These are phyloP conservation scores for Artemisia annua DNA, from an alignment of 129 eudicot species.

Conservation along the genomic window DNA sequence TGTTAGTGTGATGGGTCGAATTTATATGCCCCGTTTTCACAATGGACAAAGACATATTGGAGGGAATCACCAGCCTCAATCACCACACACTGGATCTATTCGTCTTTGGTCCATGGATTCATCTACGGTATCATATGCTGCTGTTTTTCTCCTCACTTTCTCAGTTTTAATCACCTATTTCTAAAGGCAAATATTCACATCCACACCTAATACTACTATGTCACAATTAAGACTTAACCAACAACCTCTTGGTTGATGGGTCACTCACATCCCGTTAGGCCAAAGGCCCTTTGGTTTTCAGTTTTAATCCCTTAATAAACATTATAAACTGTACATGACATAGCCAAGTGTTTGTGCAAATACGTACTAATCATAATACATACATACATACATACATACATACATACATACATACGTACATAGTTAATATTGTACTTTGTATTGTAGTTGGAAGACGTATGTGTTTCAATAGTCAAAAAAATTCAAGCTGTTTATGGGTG, in stretches of 20 bases:
- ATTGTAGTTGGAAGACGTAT: constrained; percentile 55
- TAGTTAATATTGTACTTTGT: constrained; percentile 10
- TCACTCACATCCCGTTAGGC: no score
- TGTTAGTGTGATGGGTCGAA: constrained; percentile 45
- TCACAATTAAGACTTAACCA: no score
- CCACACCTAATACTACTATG: no score
- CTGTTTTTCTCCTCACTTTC: not conserved
- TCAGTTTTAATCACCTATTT: not conserved
- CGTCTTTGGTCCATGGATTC: constrained; percentile 49
- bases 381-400: not conserved
- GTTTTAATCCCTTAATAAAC: not conserved
- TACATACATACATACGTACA: constrained; percentile 1
- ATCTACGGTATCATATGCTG: constrained; percentile 44
- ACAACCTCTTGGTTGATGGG: no score
- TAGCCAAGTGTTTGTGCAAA: not conserved
- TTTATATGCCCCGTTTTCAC: constrained; percentile 44
- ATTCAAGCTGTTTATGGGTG: constrained; percentile 64
- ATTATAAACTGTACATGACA: not conserved
- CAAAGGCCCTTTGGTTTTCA: not conserved
- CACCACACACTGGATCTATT: constrained; percentile 43
- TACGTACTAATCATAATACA: not conserved
- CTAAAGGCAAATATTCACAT: no score
- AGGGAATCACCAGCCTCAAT: constrained; percentile 30
- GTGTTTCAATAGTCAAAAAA: constrained; percentile 52
- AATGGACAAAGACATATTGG: constrained; percentile 36